phyloP scores from a whole-genome alignment of 495 filamentous ascomycete genomes.

The Penicillium steckii region DNA sequence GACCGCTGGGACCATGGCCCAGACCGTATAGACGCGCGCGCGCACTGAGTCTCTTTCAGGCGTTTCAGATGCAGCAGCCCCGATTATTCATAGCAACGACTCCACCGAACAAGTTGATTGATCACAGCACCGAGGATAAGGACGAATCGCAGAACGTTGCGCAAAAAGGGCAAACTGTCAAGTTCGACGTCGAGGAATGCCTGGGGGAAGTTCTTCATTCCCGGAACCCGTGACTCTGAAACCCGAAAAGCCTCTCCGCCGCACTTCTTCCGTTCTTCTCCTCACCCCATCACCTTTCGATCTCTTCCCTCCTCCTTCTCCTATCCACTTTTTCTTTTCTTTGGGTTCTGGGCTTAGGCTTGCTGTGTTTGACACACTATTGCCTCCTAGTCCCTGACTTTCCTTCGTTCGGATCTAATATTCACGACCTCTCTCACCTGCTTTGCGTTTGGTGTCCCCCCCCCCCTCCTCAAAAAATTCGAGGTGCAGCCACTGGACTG shows the following conservation, averaged over 20 bases:
- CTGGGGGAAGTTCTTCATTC: slow-evolving; percentile 6
- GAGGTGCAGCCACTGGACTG: slow-evolving; percentile 53
- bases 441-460: slow-evolving; percentile 17
- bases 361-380: slow-evolving; percentile 54
- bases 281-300: slow-evolving; percentile 12
- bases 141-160: neutral
- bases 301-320: slow-evolving; percentile 8
- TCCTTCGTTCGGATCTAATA: slow-evolving; percentile 37
- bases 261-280: slow-evolving; percentile 12
- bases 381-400: slow-evolving; percentile 37
- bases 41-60: slow-evolving; percentile 7
- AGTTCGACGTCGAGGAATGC: slow-evolving; percentile 12
- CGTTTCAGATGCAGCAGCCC: slow-evolving; percentile 21
- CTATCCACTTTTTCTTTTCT: slow-evolving; percentile 23
- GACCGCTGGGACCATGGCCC: slow-evolving; percentile 19
- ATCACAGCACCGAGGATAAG: slow-evolving; percentile 7
- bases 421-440: slow-evolving; percentile 13
- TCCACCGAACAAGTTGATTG: slow-evolving; percentile 14
- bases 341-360: slow-evolving; percentile 31
- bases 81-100: slow-evolving; percentile 25
- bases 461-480: slow-evolving; percentile 10
- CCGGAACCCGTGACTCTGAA: slow-evolving; percentile 16
- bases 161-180: neutral
- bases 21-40: slow-evolving; percentile 15
- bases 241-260: slow-evolving; percentile 12